Evolutionary conservation across 2,329 filamentous ascomycete genomes (phyloP).

Genomic region (Pseudomassariella vexata): DNA sequence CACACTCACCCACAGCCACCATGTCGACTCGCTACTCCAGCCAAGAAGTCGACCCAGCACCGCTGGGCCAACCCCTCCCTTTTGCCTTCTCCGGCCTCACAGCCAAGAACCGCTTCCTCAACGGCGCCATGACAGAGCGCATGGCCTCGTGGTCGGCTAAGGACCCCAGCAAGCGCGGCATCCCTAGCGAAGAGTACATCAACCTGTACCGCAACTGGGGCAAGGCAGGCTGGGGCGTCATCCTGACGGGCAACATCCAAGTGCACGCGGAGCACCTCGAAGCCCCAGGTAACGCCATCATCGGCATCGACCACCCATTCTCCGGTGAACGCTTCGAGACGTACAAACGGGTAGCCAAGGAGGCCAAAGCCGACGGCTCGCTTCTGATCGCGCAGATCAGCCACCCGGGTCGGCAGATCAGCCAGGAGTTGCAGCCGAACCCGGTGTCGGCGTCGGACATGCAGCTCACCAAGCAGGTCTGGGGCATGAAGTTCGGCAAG

Average conservation of each 20-base stretch:
- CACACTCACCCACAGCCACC: too few species aligned
- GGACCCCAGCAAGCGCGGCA: constrained; percentile 11
- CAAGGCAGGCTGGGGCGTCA: constrained; percentile 39
- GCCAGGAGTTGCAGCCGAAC: constrained; percentile 35
- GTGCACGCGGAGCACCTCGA: constrained; percentile 48
- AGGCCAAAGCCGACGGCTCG: constrained; percentile 42
- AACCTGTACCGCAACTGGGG: constrained; percentile 51
- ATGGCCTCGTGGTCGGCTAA: constrained; percentile 34
- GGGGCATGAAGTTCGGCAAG: constrained; percentile 26
- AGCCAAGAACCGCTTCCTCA: constrained; percentile 51
- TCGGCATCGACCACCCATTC: constrained; percentile 36
- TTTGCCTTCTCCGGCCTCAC: constrained; percentile 38
- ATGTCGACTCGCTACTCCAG: too few species aligned
- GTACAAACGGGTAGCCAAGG: constrained; percentile 43
- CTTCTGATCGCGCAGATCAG: constrained; percentile 50
- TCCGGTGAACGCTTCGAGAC: constrained; percentile 46
- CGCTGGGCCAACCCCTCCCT: constrained; percentile 20
- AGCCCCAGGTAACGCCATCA: constrained; percentile 45
- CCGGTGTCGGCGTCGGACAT: constrained; percentile 46
- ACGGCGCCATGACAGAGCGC: constrained; percentile 55
- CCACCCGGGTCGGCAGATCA: constrained; percentile 50
- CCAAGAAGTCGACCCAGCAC: too few species aligned
- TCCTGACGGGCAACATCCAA: constrained; percentile 55
- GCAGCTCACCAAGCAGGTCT: constrained; percentile 28
- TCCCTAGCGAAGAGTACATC: constrained; percentile 17